Conservation (phyloP, 768 basidiomycete species). For the Lenzites betulinus region DNA sequence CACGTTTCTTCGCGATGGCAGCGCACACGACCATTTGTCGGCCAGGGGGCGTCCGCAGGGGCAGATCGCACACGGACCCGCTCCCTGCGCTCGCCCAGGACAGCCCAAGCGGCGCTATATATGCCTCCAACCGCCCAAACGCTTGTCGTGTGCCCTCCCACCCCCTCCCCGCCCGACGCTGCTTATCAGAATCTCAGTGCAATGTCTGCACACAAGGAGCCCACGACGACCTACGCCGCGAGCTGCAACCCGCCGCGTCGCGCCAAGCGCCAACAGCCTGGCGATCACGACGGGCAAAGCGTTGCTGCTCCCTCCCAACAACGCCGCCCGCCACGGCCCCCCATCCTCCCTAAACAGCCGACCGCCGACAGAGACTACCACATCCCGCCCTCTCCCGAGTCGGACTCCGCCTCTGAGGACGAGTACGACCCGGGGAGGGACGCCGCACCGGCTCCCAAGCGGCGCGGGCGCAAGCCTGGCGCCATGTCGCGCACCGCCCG, state of each 20-base stretch:
- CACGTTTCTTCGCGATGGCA: slow-evolving; percentile 25
- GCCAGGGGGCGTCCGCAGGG: slow-evolving; percentile 12
- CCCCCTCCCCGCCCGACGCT: neutral
- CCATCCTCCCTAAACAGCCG: slow-evolving; percentile 26
- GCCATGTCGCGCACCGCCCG: slow-evolving; percentile 74
- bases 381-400: slow-evolving; percentile 27
- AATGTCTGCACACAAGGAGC: slow-evolving; percentile 25
- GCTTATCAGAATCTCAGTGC: neutral
- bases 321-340: slow-evolving; percentile 20
- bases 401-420: slow-evolving; percentile 31
- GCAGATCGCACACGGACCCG: slow-evolving; percentile 12
- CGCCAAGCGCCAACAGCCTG: slow-evolving; percentile 43
- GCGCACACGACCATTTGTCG: slow-evolving; percentile 32
- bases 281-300: slow-evolving; percentile 11
- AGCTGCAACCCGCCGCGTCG: slow-evolving; percentile 48
- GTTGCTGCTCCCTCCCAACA: slow-evolving; percentile 8
- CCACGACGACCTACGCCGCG: slow-evolving; percentile 34
- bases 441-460: slow-evolving; percentile 44
- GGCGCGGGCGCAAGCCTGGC: slow-evolving; percentile 73
- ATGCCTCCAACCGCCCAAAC: neutral
- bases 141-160: slow-evolving; percentile 22
- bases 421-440: slow-evolving; percentile 31
- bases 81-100: neutral
- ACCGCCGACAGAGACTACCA: slow-evolving; percentile 14
- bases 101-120: slow-evolving; percentile 5